These are phyloP conservation scores for Mucor lusitanicus DNA, from an alignment of 371 early-diverging fungal species.

Conservation along the genomic window DNA sequence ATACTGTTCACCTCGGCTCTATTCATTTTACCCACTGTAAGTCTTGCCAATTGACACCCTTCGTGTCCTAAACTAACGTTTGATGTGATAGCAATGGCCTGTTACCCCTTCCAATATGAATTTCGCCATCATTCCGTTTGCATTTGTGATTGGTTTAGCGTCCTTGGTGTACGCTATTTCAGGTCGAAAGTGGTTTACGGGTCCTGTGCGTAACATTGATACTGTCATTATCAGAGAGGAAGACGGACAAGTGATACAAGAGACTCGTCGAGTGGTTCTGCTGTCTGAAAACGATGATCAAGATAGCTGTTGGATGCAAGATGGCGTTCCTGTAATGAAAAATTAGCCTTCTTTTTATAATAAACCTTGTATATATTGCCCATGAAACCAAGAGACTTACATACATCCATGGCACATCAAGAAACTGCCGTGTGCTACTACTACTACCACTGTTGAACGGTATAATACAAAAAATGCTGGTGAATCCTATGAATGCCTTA, in stretches of 20 bases:
- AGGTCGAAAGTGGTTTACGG: conserved; percentile 66
- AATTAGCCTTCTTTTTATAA: neutral
- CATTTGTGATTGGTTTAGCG: conserved; percentile 40
- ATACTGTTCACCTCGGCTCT: conserved; percentile 59
- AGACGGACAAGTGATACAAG: conserved; percentile 15
- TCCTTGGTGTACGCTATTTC: conserved; percentile 48
- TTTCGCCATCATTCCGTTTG: conserved; percentile 51
- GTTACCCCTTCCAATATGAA: conserved; percentile 62
- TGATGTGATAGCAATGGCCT: conserved; percentile 36
- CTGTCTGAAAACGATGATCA: conserved; percentile 3
- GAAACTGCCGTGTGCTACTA: neutral
- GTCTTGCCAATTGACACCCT: neutral
- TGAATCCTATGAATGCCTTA: no score
- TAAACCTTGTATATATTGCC: neutral
- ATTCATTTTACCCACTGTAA: conserved; percentile 55
- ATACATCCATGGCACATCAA: neutral
- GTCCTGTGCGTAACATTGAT: conserved; percentile 40
- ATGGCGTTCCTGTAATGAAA: neutral
- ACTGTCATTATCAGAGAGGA: neutral
- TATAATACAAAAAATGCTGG: no score
- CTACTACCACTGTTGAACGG: no score
- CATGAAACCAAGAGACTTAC: neutral
- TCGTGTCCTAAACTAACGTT: neutral
- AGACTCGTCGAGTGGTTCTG: conserved; percentile 6
- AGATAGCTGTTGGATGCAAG: neutral